Evolutionary conservation across 1,284 basidiomycete genomes (phyloP).

Genomic region (Cryptococcus wingfieldii): DNA sequence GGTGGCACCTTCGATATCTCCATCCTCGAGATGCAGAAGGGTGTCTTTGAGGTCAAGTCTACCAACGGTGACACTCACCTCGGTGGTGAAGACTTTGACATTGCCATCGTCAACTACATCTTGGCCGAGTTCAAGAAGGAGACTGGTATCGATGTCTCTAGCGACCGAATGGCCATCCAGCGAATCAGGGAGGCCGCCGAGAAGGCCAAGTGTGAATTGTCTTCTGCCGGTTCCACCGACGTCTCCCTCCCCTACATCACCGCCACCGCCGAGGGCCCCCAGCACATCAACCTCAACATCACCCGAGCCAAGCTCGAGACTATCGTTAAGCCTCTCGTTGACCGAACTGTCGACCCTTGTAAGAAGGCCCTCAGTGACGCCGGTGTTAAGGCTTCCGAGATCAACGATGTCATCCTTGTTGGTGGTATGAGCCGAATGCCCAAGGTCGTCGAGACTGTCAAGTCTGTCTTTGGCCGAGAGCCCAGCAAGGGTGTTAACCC

Average conservation of each 20-base stretch:
- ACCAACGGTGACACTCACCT: slow-evolving; percentile 99
- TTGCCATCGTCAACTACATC: slow-evolving; percentile 81
- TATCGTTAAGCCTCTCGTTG: slow-evolving; percentile 75
- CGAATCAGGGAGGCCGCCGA: slow-evolving; percentile 98
- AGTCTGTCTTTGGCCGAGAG: slow-evolving; percentile 85
- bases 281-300: slow-evolving; percentile 92
- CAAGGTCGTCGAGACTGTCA: slow-evolving; percentile 88
- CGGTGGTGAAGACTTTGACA: slow-evolving; percentile 98
- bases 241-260: slow-evolving; percentile 97
- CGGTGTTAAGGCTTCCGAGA: slow-evolving; percentile 83
- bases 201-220: slow-evolving; percentile 98
- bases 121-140: slow-evolving; percentile 94
- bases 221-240: slow-evolving; percentile 88
- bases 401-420: slow-evolving; percentile 95
- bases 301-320: slow-evolving; percentile 84
- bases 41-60: slow-evolving; percentile 98
- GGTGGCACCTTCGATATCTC: slow-evolving; percentile 98
- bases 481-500: slow-evolving; percentile 98
- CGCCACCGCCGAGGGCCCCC: slow-evolving; percentile 86
- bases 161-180: slow-evolving; percentile 96
- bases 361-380: slow-evolving; percentile 92
- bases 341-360: slow-evolving; percentile 92
- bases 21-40: slow-evolving; percentile 97
- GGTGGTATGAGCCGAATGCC: slow-evolving; percentile 99
- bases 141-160: slow-evolving; percentile 70